Conservation (phyloP, 805 yeast genomes). For the Saccharomycopsis selenospora region DNA sequence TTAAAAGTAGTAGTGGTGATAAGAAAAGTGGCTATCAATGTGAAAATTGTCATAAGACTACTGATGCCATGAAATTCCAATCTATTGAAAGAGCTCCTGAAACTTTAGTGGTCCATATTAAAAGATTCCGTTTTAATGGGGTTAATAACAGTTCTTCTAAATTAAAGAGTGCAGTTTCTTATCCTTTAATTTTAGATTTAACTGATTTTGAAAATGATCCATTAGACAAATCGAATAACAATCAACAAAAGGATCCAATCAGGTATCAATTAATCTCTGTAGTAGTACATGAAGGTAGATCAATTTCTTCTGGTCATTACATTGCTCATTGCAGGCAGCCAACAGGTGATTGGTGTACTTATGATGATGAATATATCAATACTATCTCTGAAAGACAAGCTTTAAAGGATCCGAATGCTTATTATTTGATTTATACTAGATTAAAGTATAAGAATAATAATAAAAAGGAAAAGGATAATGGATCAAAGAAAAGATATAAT, state of each 20-base stretch:
- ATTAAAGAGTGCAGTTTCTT: constrained; percentile 78
- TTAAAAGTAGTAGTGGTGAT: constrained; percentile 59
- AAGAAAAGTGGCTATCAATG: constrained; percentile 72
- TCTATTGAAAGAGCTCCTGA: constrained; percentile 81
- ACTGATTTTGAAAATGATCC: constrained; percentile 38
- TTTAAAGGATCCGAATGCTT: constrained; percentile 79
- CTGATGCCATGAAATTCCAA: constrained; percentile 70
- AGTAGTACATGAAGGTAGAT: constrained; percentile 90
- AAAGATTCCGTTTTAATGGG: constrained; percentile 85
- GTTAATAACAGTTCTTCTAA: constrained; percentile 60
- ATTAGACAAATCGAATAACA: constrained; percentile 26
- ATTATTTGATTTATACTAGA: constrained; percentile 79
- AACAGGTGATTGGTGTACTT: constrained; percentile 85
- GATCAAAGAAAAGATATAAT: too few relatives aligned
- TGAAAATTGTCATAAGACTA: constrained; percentile 71
- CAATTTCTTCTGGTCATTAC: constrained; percentile 89
- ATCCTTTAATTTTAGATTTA: constrained; percentile 71
- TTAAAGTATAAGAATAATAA: constrained; percentile 62
- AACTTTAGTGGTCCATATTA: constrained; percentile 76
- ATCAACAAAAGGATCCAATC: constrained; percentile 32
- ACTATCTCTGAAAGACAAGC: constrained; percentile 65
- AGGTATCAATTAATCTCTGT: constrained; percentile 72
- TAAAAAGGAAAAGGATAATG: too few relatives aligned
- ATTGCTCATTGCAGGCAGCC: constrained; percentile 88
- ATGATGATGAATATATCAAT: constrained; percentile 88